Conservation (phyloP, 202 grass and related monocot species). For the Eragrostis tef region DNA sequence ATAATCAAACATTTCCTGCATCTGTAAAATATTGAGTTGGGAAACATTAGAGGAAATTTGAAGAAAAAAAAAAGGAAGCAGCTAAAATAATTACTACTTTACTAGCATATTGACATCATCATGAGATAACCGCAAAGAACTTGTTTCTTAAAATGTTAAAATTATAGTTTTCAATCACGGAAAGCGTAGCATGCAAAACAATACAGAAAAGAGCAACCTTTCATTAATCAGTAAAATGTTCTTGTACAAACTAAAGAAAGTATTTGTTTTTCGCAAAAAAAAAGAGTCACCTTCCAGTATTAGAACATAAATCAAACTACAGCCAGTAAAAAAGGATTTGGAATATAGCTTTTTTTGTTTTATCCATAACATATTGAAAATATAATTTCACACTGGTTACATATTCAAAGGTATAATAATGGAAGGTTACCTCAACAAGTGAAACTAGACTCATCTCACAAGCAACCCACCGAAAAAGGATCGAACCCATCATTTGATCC, state of each 20-base stretch:
- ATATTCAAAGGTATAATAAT: constrained; percentile 18
- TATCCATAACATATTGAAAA: constrained; percentile 25
- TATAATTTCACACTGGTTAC: not conserved
- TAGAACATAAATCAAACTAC: constrained; percentile 1
- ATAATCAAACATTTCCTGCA: constrained; percentile 78
- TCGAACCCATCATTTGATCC: constrained; percentile 75
- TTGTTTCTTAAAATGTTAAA: not conserved
- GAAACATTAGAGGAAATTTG: not conserved
- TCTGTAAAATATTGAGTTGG: constrained; percentile 53
- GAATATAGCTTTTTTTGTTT: not conserved
- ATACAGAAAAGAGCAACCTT: constrained; percentile 13
- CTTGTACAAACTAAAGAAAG: not conserved
- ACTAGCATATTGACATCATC: constrained; percentile 39
- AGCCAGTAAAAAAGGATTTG: constrained; percentile 39
- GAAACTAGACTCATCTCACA: constrained; percentile 89
- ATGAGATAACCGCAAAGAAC: constrained; percentile 19
- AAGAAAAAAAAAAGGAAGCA: constrained; percentile 41
- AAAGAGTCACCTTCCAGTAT: constrained; percentile 17
- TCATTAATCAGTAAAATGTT: not conserved
- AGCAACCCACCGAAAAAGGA: constrained; percentile 85
- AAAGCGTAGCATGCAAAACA: not conserved
- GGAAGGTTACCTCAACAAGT: constrained; percentile 78
- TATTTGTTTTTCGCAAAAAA: not conserved
- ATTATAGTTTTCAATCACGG: not conserved
- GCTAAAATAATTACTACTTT: constrained; percentile 50